Base-by-base conservation (phyloP, 306 rosid genomes). In the Ceratonia siliqua region DNA sequence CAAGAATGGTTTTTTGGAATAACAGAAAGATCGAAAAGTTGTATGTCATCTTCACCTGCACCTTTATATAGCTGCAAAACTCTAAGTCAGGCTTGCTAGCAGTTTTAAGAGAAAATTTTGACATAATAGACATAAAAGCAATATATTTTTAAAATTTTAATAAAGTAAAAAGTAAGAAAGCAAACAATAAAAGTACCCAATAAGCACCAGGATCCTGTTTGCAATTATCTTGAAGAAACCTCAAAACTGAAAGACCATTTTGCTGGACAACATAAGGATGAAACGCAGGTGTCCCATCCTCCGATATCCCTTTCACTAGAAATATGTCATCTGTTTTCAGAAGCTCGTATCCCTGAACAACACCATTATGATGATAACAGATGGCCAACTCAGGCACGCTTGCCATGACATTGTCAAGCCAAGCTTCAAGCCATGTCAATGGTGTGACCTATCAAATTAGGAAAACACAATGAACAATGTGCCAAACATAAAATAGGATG, bases 401-500 rank as follows among this genome's bases (percentile, higher is more conserved):
- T 21, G 97, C 97, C 98, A 94, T 94, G 85, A 94, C 89, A 85
- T 94, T 94, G 82, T 94, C 98, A 65, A 94, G 96, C 98, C 98
- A 94, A 69, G 98, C 98, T 79, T 94, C 98, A 83, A 94, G 97
- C 98, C 98, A 94, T 56, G 90, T 91, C 82, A 91, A 81, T 61
- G 98, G 92, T 27, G 97, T 89, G 78, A 94, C 95, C 98, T 94
- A 77, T 35, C 58, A 81, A 76, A 77, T 43, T 30, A 52, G 41
- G 64, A 46, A 59, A 62, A 66, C 62, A 69, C 11, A 65, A 78
- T 72, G 59, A 78, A 78, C 72, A 63, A 62, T 66, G 63, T 27
- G 41, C 43, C 54, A 39, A 38, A 73, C 70, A 65, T 14, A 21
- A 73, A 61, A 6, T 70, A 56, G 30, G 41, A 56, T 28, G 46